Percentiles rank a stretch among this genome's conserved stretches.
Conservation (phyloP, 805 yeast genomes). For the Saccharomycopsis guyanensis region DNA sequence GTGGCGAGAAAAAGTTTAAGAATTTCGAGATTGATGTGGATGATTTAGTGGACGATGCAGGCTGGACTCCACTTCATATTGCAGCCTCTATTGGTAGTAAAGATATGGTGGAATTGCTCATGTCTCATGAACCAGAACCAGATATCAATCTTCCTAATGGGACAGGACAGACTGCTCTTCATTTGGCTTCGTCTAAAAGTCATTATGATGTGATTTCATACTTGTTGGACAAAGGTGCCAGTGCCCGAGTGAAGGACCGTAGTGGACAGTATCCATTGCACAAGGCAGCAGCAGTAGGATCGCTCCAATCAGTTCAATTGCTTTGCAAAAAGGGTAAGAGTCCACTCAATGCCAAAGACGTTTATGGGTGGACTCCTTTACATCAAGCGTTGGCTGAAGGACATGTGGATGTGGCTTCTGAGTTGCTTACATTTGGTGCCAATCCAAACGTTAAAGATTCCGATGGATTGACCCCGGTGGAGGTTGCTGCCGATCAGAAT, state of each 20-base stretch:
- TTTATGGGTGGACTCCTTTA: conserved; percentile 71
- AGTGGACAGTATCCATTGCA: conserved; percentile 63
- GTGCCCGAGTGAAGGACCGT: conserved; percentile 59
- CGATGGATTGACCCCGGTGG: conserved; percentile 48
- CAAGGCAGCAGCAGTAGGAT: conserved; percentile 78
- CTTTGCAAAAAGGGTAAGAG: conserved; percentile 47
- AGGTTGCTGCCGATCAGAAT: conserved; percentile 49
- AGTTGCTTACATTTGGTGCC: conserved; percentile 60
- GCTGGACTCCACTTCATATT: conserved; percentile 86
- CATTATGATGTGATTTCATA: conserved; percentile 45
- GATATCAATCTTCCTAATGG: conserved; percentile 54
- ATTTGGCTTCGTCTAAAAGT: conserved; percentile 67
- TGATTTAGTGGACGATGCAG: conserved; percentile 60
- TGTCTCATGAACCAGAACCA: conserved; percentile 44
- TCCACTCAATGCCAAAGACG: conserved; percentile 63
- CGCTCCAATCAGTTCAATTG: conserved; percentile 44
- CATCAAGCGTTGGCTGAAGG: conserved; percentile 93
- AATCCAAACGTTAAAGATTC: conserved; percentile 39
- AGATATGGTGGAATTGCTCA: conserved; percentile 43
- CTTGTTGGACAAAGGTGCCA: conserved; percentile 52
- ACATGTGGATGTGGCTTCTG: conserved; percentile 64
- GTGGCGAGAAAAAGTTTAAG: conserved; percentile 19
- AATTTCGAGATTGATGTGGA: conserved; percentile 52
- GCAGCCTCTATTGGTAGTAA: conserved; percentile 68
- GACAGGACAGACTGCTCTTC: conserved; percentile 70